These are phyloP conservation scores for Nannizziopsis barbatae DNA, from an alignment of 2,329 filamentous ascomycete genomes.

Conservation along the genomic window DNA sequence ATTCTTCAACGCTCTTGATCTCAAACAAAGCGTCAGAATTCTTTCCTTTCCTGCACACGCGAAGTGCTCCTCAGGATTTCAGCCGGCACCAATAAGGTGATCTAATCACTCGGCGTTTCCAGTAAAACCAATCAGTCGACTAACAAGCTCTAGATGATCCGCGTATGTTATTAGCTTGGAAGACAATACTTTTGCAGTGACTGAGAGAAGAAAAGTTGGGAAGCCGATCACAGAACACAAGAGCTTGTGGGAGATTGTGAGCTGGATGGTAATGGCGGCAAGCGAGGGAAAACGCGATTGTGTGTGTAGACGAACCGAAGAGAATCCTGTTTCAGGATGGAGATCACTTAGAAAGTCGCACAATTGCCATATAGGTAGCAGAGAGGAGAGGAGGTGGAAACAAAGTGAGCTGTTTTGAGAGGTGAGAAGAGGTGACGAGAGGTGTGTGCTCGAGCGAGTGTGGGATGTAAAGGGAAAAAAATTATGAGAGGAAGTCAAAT, in stretches of 20 bases:
- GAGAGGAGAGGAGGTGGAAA: slow-evolving; percentile 6
- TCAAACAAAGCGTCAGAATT: too few species aligned
- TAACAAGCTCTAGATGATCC: not conserved
- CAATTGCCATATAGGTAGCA: slow-evolving; percentile 2
- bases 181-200: not conserved
- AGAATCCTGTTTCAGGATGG: slow-evolving; percentile 3
- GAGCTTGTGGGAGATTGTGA: slow-evolving; percentile 2
- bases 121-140: not conserved
- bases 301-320: slow-evolving; percentile 4
- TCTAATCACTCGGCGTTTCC: not conserved
- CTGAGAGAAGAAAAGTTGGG: slow-evolving; percentile 5
- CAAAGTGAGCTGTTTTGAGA: slow-evolving; percentile 4
- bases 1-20: too few species aligned
- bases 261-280: slow-evolving; percentile 2
- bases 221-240: slow-evolving; percentile 7
- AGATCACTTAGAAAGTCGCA: not conserved
- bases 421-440: not conserved
- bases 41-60: too few species aligned
- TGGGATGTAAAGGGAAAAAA: slow-evolving; percentile 12
- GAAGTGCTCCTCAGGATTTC: too few species aligned
- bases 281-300: slow-evolving; percentile 4
- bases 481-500: slow-evolving; percentile 4
- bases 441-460: slow-evolving; percentile 1
- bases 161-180: not conserved
- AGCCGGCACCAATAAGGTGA: too few species aligned